Evolutionary conservation across 306 rosid species (phyloP), one percentile per base, ranked within the genome.

Genomic region (Pueraria montana): DNA sequence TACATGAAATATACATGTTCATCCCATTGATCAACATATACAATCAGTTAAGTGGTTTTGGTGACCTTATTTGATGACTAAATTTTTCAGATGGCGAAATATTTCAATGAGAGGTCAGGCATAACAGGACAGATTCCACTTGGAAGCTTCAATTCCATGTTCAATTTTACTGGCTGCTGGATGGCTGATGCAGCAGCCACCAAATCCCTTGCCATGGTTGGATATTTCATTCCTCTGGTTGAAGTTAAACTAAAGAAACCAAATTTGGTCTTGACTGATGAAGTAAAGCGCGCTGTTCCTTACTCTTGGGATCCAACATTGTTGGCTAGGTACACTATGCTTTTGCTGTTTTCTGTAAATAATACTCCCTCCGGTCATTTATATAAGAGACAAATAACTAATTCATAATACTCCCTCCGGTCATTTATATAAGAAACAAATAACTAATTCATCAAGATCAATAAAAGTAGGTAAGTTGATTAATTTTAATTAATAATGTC

Each of bases 91-190:
- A 94, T 90, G 98, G 92, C 91, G 61, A 94, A 90, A 71, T 79
- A 76, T 89, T 94, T 90, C 86, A 94, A 94, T 64, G 84, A 83
- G 92, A 84, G 65, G 79, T 88, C 97, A 13, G 89, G 85, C 46
- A 63, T 94, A 79, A 77, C 91, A 14, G 90, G 80, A 42, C 24
- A 67, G 73, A 82, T 87, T 86, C 94, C 98, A 3, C 90, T 91
- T 65, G 98, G 98, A 82, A 92, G 94, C 89, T 91, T 94, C 81
- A 64, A 64, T 64, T 64, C 70, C 3, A 64, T 64, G 70, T 64
- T 64, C 23, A 90, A 91, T 84, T 94, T 94, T 86, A 94, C 93
- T 3, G 97, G 98, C 73, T 89, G 92, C 61, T 88, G 94, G 91
- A 90, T 83, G 80, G 88, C 86, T 20, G 98, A 94, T 76, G 93